Evolutionary conservation across 371 early-diverging fungal genomes (phyloP).

Genomic region (Mucor plumbeus): DNA sequence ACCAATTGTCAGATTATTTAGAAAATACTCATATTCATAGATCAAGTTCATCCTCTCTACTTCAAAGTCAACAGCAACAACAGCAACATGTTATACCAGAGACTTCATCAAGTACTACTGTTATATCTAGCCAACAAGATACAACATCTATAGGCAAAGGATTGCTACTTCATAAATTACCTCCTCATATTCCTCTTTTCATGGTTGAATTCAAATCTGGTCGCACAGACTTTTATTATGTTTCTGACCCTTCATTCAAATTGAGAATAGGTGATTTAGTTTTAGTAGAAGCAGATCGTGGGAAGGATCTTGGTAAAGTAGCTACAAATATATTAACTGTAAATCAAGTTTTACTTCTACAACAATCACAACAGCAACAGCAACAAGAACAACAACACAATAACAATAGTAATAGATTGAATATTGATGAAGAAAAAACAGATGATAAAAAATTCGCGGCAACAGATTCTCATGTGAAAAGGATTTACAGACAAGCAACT

Average conservation of each 20-base stretch:
- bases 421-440: slow-evolving; percentile 15
- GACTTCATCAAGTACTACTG: slow-evolving; percentile 6
- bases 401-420: slow-evolving; percentile 26
- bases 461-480: slow-evolving; percentile 81
- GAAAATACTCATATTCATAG: not conserved
- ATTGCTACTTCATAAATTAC: slow-evolving; percentile 50
- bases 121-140: not conserved
- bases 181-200: slow-evolving; percentile 67
- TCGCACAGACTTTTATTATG: slow-evolving; percentile 85
- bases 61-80: slow-evolving; percentile 2
- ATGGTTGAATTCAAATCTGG: slow-evolving; percentile 93
- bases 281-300: slow-evolving; percentile 97
- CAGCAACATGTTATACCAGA: slow-evolving; percentile 14
- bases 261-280: slow-evolving; percentile 75
- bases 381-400: slow-evolving; percentile 10
- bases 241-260: slow-evolving; percentile 47
- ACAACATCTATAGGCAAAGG: slow-evolving; percentile 43
- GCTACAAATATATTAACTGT: slow-evolving; percentile 17
- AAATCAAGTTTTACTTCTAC: slow-evolving; percentile 16
- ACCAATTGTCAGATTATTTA: slow-evolving; percentile 5
- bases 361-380: slow-evolving; percentile 12
- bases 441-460: slow-evolving; percentile 6
- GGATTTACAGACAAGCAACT: slow-evolving; percentile 83
- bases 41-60: slow-evolving; percentile 6
- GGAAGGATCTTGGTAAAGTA: slow-evolving; percentile 90